Conservation (phyloP, 1,139 yeast genomes). For the Scheffersomyces titani region DNA sequence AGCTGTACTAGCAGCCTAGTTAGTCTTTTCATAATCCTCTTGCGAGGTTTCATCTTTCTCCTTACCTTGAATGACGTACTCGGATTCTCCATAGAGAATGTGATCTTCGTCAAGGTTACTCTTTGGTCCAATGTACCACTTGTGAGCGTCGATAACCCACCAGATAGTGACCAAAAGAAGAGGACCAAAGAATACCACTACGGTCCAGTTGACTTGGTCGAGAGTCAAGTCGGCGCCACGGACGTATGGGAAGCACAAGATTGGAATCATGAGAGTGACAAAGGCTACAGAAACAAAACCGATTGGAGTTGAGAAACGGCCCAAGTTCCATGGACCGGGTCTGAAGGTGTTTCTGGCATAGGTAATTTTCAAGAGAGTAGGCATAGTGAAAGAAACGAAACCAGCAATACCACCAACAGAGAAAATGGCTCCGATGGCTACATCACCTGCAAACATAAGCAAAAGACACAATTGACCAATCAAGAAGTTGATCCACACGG, state of each 20-base stretch:
- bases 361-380: conserved; percentile 62
- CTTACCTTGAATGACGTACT: conserved; percentile 4
- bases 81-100: conserved; percentile 14
- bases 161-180: conserved; percentile 53
- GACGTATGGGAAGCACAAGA: conserved; percentile 63
- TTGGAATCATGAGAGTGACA: conserved; percentile 64
- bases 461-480: conserved; percentile 60
- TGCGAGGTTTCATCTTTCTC: conserved; percentile 2
- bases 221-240: conserved; percentile 50
- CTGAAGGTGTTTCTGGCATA: conserved; percentile 54
- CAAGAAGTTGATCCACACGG: conserved; percentile 64
- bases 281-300: conserved; percentile 45
- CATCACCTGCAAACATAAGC: conserved; percentile 65
- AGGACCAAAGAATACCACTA: conserved; percentile 67
- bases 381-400: conserved; percentile 69
- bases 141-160: conserved; percentile 59
- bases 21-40: not conserved
- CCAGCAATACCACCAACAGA: conserved; percentile 78
- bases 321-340: conserved; percentile 74
- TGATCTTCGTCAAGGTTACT: conserved; percentile 50
- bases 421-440: conserved; percentile 74
- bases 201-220: conserved; percentile 70
- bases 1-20: not conserved
- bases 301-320: conserved; percentile 51
- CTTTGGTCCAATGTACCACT: conserved; percentile 70